Evolutionary conservation across 2,329 filamentous ascomycete species (phyloP).

Genomic region (Tolypocladium nubicola): DNA sequence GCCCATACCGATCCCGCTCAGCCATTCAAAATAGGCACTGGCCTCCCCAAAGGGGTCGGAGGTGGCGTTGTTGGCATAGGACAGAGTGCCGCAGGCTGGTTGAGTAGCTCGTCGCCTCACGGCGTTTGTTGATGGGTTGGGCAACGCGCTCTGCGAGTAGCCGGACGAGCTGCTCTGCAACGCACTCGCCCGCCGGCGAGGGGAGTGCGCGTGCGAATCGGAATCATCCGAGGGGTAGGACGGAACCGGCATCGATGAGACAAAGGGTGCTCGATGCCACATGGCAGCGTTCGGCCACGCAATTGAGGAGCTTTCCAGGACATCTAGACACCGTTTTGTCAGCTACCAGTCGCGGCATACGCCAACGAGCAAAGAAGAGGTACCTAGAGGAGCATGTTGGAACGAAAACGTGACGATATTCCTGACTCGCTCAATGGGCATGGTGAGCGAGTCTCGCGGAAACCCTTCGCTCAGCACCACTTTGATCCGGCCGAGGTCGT

Average conservation of each 20-base stretch:
- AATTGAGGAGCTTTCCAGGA: slow-evolving; percentile 63
- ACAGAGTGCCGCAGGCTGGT: slow-evolving; percentile 2
- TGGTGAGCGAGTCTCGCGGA: slow-evolving; percentile 36
- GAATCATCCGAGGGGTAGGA: slow-evolving; percentile 32
- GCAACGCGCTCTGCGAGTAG: background rate
- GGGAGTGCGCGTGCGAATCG: slow-evolving; percentile 55
- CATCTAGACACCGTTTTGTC: slow-evolving; percentile 29
- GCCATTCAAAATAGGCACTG: slow-evolving; percentile 17
- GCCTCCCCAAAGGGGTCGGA: slow-evolving; percentile 12
- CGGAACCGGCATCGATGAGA: slow-evolving; percentile 29
- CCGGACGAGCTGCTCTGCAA: background rate
- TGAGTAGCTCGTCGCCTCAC: slow-evolving; percentile 5
- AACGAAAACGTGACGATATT: slow-evolving; percentile 74
- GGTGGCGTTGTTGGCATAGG: background rate
- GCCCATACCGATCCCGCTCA: slow-evolving; percentile 9
- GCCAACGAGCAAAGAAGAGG: slow-evolving; percentile 10
- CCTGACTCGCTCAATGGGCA: slow-evolving; percentile 55
- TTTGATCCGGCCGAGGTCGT: slow-evolving; percentile 65
- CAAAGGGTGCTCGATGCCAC: slow-evolving; percentile 45
- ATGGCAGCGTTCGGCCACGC: slow-evolving; percentile 70
- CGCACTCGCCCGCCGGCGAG: slow-evolving; percentile 26
- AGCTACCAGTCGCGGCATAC: background rate
- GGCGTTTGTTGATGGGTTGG: background rate
- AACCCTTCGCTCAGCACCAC: slow-evolving; percentile 67
- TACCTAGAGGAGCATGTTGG: slow-evolving; percentile 72